Base-by-base conservation (phyloP, 2,329 filamentous ascomycete species). In the Zarea fungicola region DNA sequence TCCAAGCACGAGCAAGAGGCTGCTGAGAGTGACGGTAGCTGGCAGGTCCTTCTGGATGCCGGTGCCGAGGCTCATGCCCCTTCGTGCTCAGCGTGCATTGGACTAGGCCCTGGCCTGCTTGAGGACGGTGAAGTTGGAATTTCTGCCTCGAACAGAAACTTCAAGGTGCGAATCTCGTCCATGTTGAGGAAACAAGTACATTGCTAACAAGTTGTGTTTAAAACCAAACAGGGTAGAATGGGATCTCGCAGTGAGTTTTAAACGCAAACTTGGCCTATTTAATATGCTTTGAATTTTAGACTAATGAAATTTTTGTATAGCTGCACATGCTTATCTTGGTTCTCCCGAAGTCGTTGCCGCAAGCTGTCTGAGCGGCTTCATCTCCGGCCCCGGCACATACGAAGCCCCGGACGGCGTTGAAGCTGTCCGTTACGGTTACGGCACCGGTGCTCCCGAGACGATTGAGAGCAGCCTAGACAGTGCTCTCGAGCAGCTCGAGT, bases 301-400 rank as follows among this genome's bases (percentile, higher is more conserved):
- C 28, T 29, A 29, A 29, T 14, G 14, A 29, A 29, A 14, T 8
- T 29, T 14, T 8, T 29, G 28, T 29, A 29, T 14, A 29, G 28
- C 7, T 29, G 87, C 89, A 0, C 83, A 89, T 60, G 89, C 89
- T 0, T 96, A 96, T 63, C 82, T 96, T 1, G 87, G 85, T 6
- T 92, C 86, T 56, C 91, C 93, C 1, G 91, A 96, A 61, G 84
- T 96, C 3, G 92, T 97, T 1, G 92, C 92, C 4, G 91, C 93
- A 7, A 95, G 88, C 59, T 92, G 92, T 3, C 69, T 96, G 0
- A 60, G 74, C 14, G 87, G 87, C 11, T 77, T 77, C 52, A 89
- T 91, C 29, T 72, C 81, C 9, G 87, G 90, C 0, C 87, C 92
- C 1, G 89, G 87, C 21, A 83, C 78, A 76, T 96, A 95, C 62